phyloP scores from a whole-genome alignment of 2,329 filamentous ascomycete species.

The Sporothrix variecibatus region DNA sequence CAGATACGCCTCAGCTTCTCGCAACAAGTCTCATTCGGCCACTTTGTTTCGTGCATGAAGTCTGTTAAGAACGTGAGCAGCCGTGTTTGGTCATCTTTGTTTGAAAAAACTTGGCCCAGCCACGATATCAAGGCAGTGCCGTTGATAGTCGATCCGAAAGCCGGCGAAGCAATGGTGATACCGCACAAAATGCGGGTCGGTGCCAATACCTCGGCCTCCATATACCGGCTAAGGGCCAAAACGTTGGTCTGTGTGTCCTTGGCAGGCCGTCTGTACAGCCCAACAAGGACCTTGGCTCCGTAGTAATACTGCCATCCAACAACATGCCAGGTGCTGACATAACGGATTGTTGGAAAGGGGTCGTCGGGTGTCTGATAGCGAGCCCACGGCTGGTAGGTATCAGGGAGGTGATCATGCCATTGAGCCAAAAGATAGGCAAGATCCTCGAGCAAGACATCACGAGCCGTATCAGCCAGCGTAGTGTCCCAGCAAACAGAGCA shows the following conservation, averaged over 20 bases:
- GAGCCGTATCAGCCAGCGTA: not conserved
- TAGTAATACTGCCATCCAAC: not conserved
- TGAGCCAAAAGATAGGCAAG: not conserved
- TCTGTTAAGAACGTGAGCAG: not conserved
- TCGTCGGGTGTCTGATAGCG: not conserved
- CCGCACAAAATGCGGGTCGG: not conserved
- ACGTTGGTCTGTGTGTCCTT: not conserved
- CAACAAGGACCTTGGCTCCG: not conserved
- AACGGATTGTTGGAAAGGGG: not conserved
- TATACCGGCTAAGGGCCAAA: not conserved
- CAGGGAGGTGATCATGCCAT: not conserved
- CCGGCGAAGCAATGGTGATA: not conserved
- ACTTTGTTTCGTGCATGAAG: not conserved
- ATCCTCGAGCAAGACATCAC: not conserved
- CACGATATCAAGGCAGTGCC: not conserved
- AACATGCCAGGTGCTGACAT: constrained; percentile 2
- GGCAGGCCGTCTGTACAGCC: not conserved
- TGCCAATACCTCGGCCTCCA: not conserved
- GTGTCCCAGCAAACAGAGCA: not conserved
- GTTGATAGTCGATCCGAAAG: not conserved
- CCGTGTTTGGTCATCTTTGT: not conserved
- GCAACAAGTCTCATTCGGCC: not conserved
- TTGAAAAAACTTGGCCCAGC: not conserved
- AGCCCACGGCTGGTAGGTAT: not conserved
- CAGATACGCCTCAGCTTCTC: not conserved